Percentiles rank a stretch among this genome's conserved stretches.
These are phyloP conservation scores for Yamadazyma epiphylla DNA, from an alignment of 1,139 yeast genomes.

Conservation along the genomic window DNA sequence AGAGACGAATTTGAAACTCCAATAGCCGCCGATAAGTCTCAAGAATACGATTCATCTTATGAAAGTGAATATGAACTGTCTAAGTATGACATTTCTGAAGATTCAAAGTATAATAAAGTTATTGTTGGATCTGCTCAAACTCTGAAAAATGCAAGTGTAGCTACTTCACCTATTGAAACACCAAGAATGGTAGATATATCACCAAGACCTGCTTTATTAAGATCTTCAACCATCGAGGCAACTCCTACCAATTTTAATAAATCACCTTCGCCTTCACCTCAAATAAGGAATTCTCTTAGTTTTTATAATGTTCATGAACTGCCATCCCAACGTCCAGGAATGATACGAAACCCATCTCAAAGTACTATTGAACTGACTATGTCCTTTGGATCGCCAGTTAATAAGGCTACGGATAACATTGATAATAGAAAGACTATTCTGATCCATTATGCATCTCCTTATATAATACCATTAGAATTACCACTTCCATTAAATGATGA, in stretches of 20 bases:
- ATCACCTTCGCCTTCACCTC: slow-evolving; percentile 16
- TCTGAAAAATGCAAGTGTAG: slow-evolving; percentile 12
- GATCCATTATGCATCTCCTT: slow-evolving; percentile 35
- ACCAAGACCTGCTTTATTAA: slow-evolving; percentile 14
- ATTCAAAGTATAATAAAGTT: slow-evolving; percentile 9
- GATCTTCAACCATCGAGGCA: slow-evolving; percentile 15
- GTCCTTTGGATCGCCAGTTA: slow-evolving; percentile 16
- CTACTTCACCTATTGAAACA: slow-evolving; percentile 25
- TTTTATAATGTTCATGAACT: slow-evolving; percentile 7
- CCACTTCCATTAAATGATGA: slow-evolving; percentile 44
- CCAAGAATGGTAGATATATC: too few relatives aligned
- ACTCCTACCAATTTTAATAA: slow-evolving; percentile 8
- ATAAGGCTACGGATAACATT: slow-evolving; percentile 4
- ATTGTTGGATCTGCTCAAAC: slow-evolving; percentile 17
- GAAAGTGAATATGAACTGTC: slow-evolving; percentile 7
- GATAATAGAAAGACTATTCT: slow-evolving; percentile 11
- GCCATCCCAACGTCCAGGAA: slow-evolving; percentile 19
- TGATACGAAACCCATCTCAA: slow-evolving; percentile 32
- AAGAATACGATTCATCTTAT: neutral
- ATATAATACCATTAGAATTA: slow-evolving; percentile 40
- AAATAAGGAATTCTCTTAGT: slow-evolving; percentile 11
- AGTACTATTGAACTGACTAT: slow-evolving; percentile 33
- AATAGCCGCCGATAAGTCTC: neutral
- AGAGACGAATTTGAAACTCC: slow-evolving; percentile 36
- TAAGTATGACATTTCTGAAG: slow-evolving; percentile 7